phyloP scores from a whole-genome alignment of 257 asterid genomes.

The Perilla frutescens region DNA sequence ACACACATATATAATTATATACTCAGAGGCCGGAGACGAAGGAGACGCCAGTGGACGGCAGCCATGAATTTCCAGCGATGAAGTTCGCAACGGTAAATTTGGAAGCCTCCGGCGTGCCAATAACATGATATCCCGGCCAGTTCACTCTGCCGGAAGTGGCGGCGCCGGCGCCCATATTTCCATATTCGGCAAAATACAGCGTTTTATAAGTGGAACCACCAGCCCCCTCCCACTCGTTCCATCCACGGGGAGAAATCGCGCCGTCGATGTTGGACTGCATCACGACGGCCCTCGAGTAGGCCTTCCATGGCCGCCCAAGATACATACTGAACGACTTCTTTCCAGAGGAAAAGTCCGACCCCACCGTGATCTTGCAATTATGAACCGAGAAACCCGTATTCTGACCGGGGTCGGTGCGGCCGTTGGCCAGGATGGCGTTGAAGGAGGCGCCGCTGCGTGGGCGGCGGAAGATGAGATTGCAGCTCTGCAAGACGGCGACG shows the following conservation, averaged over 20 bases:
- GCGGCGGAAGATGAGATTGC: conserved; percentile 48
- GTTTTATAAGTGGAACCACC: conserved; percentile 43
- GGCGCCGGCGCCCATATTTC: conserved; percentile 56
- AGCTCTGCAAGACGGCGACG: conserved; percentile 45
- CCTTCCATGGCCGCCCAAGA: conserved; percentile 70
- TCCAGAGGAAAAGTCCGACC: conserved; percentile 42
- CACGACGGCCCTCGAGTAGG: conserved; percentile 60
- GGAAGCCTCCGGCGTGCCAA: conserved; percentile 53
- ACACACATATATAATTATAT: not conserved
- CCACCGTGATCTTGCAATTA: conserved; percentile 47
- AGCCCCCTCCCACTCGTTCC: conserved; percentile 70
- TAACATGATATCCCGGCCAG: conserved; percentile 60
- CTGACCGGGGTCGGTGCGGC: conserved; percentile 67
- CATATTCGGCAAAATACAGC: conserved; percentile 59
- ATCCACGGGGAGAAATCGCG: conserved; percentile 49
- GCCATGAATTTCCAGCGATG: conserved; percentile 62
- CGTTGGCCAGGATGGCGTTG: conserved; percentile 60
- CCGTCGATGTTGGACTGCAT: conserved; percentile 61
- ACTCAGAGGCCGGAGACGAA: conserved; percentile 53
- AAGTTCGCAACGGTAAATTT: conserved; percentile 57
- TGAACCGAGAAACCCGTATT: conserved; percentile 68
- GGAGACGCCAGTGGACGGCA: conserved; percentile 67
- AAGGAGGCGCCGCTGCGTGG: conserved; percentile 48
- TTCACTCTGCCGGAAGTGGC: conserved; percentile 52
- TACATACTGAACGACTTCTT: conserved; percentile 36